Base-by-base conservation (phyloP, 2,329 filamentous ascomycete genomes). In the Cadophora sp. region DNA sequence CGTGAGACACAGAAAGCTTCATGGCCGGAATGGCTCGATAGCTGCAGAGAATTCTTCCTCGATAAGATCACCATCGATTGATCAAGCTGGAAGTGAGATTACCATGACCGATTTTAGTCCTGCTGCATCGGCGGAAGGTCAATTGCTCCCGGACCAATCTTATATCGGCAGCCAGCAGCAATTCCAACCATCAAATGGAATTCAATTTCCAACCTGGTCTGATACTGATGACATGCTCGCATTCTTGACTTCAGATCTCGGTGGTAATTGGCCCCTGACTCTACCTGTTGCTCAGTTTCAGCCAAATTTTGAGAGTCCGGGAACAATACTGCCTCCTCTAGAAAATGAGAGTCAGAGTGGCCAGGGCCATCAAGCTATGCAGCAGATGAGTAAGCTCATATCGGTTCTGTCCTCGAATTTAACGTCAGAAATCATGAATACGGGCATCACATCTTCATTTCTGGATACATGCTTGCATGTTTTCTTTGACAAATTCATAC, bases 401-500 rank as follows among this genome's bases (percentile, higher is more conserved):
- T 66, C 46, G 24, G 48, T 55, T 16, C 60, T 81, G 78, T 82
- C 80, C 11, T 80, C 79, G 1, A 81, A 79, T 62, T 76, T 83
- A 22, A 82, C 80, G 4, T 79, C 80, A 14, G 81, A 80, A 16
- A 78, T 81, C 26, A 79, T 81, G 68, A 76, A 78, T 22, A 81
- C 76, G 1, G 81, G 79, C 0, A 79, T 82, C 46, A 83, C 80
- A 22, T 83, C 81, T 1, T 78, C 80, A 29, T 83, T 83, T 59
- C 75, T 83, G 9, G 81, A 83, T 55, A 80, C 81, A 68, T 82
- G 81, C 69, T 16, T 43, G 40, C 40, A 43, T 43, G 40, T 43
- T 43, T 43, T 43, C 40, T 43, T 43, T 16, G 40, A 43, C 40
- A 43, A 43, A 43, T 43, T 43, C 40, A 43, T 43, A 43, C 40